A percentile compares a stretch with the other conserved stretches of the same genome.
phyloP scores from a whole-genome alignment of 225 moss, liverwort and hornwort species.

The Anthoceros angustus region DNA sequence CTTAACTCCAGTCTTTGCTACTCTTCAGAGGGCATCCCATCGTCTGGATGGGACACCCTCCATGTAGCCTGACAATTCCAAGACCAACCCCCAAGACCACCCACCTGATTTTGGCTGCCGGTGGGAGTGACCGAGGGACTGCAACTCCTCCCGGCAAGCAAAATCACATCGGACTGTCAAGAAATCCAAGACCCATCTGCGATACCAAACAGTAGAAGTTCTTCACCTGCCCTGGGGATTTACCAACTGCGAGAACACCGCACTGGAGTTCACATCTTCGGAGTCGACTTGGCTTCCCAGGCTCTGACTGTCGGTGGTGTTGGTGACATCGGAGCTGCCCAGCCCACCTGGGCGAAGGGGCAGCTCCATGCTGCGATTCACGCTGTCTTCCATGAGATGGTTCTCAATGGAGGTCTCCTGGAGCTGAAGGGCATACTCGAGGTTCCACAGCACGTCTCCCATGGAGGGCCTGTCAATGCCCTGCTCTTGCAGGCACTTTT shows the following conservation, averaged over 20 bases:
- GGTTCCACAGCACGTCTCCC: slow-evolving; percentile 91
- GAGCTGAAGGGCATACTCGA: slow-evolving; percentile 74
- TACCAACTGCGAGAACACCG: slow-evolving; percentile 86
- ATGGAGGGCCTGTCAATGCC: slow-evolving; percentile 78
- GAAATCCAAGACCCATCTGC: too few species aligned
- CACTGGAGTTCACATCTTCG: slow-evolving; percentile 70
- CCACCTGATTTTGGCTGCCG: too few species aligned
- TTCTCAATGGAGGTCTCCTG: slow-evolving; percentile 54
- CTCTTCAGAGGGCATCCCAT: too few species aligned
- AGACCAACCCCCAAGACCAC: too few species aligned
- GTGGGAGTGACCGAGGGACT: too few species aligned
- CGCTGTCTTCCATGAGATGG: slow-evolving; percentile 58
- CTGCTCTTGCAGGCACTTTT: slow-evolving; percentile 81
- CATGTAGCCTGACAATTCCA: too few species aligned
- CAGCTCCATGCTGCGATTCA: slow-evolving; percentile 28
- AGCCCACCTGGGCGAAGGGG: slow-evolving; percentile 26
- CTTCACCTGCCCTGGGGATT: slow-evolving; percentile 89
- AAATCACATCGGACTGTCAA: too few species aligned
- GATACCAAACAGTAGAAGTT: too few species aligned
- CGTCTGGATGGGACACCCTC: too few species aligned
- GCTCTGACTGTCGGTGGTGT: slow-evolving; percentile 44
- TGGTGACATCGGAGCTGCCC: slow-evolving; percentile 46
- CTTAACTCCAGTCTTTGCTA: too few species aligned
- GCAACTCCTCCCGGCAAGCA: too few species aligned
- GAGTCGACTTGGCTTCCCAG: slow-evolving; percentile 42